phyloP scores from a whole-genome alignment of 768 basidiomycete species.

The Termitomyces sp. region DNA sequence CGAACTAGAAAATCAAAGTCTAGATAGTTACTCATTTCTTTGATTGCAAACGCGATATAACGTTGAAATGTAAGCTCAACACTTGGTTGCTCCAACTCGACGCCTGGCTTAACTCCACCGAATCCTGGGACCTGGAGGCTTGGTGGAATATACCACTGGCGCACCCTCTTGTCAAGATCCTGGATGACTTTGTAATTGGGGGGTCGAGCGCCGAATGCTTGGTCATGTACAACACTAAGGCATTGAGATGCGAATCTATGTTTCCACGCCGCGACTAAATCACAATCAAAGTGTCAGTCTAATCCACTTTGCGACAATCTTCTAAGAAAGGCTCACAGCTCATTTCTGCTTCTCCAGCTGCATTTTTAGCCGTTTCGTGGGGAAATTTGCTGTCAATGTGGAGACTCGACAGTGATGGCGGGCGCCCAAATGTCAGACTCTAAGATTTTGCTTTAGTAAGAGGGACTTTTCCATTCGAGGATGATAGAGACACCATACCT shows the following conservation, averaged over 20 bases:
- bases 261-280: conserved; percentile 63
- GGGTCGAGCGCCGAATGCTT: conserved; percentile 61
- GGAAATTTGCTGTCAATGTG: conserved; percentile 58
- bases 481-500: conserved; percentile 39
- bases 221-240: conserved; percentile 60
- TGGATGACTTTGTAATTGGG: conserved; percentile 60
- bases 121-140: conserved; percentile 66
- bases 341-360: conserved; percentile 55
- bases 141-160: conserved; percentile 59
- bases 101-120: conserved; percentile 40
- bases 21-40: conserved; percentile 56
- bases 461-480: not conserved
- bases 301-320: not conserved
- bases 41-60: conserved; percentile 63
- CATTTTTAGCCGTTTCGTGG: conserved; percentile 39
- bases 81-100: conserved; percentile 42
- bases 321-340: conserved; percentile 41
- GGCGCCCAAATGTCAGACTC: conserved; percentile 71
- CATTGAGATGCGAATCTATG: conserved; percentile 63
- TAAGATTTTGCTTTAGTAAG: conserved; percentile 20
- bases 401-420: conserved; percentile 56
- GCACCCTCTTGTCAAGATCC: conserved; percentile 65
- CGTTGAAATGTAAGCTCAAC: conserved; percentile 65
- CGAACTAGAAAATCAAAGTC: not conserved
- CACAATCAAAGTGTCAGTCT: not conserved